Evolutionary conservation across 768 basidiomycete species (phyloP).

Genomic region (Rhodosporidiobolus odoratus): DNA sequence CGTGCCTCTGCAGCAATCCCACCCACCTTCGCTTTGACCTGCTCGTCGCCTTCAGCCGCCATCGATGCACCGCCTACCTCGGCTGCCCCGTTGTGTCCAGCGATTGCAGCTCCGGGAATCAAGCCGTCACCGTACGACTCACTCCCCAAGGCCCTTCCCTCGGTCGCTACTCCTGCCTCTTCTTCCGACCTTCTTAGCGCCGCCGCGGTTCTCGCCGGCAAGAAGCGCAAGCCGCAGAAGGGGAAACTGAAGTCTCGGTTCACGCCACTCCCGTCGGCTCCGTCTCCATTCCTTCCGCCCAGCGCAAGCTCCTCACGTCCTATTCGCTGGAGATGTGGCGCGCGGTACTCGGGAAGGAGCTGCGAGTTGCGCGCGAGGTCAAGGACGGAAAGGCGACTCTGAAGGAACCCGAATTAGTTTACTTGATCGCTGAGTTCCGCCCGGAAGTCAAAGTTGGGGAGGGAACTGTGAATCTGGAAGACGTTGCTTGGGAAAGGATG

Average conservation of each 20-base stretch:
- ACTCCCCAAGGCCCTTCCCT: not conserved
- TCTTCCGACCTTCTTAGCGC: not conserved
- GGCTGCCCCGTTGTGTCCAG: not conserved
- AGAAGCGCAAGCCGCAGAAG: slow-evolving; percentile 14
- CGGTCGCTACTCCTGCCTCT: not conserved
- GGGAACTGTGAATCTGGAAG: slow-evolving; percentile 47
- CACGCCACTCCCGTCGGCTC: slow-evolving; percentile 34
- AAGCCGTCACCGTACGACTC: not conserved
- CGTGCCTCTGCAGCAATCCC: too few species aligned
- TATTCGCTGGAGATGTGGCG: slow-evolving; percentile 65
- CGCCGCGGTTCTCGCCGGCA: not conserved
- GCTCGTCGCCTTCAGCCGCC: not conserved
- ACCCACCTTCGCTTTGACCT: not conserved
- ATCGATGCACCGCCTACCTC: not conserved
- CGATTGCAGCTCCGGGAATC: not conserved
- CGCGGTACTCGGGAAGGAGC: slow-evolving; percentile 62
- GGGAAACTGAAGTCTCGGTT: not conserved
- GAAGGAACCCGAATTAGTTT: slow-evolving; percentile 44
- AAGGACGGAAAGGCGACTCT: slow-evolving; percentile 51
- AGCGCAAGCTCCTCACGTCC: slow-evolving; percentile 53
- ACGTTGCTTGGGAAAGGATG: slow-evolving; percentile 64
- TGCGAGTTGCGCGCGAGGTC: slow-evolving; percentile 50
- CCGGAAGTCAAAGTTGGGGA: slow-evolving; percentile 46
- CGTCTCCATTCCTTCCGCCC: slow-evolving; percentile 53
- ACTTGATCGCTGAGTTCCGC: slow-evolving; percentile 63